These are phyloP conservation scores for Aspergillus sp. DNA, from an alignment of 2,329 filamentous ascomycete genomes.

Conservation along the genomic window DNA sequence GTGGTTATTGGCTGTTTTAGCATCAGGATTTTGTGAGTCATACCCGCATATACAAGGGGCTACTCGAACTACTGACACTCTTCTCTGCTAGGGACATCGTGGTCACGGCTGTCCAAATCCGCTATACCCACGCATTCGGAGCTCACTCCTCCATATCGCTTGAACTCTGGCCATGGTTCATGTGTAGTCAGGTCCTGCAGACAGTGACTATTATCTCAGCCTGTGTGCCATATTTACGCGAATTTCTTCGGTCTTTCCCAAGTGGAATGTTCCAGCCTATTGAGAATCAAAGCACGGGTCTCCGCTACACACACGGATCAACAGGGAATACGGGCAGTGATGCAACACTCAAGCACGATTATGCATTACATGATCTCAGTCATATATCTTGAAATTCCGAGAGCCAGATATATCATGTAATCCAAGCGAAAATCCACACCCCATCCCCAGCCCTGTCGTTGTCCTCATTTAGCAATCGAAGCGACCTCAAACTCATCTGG, in stretches of 20 bases:
- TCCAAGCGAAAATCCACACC: background rate
- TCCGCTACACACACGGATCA: background rate
- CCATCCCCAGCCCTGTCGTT: background rate
- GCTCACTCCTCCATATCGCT: background rate
- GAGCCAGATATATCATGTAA: background rate
- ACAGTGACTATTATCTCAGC: conserved; percentile 4
- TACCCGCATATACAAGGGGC: background rate
- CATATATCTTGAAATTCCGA: background rate
- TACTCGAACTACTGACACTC: background rate
- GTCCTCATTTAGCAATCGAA: background rate
- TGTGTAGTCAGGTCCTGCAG: conserved; percentile 7
- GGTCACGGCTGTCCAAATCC: background rate
- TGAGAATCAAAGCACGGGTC: background rate
- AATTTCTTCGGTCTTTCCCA: conserved; percentile 5
- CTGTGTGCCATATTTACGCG: conserved; percentile 8
- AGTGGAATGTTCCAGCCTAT: conserved; percentile 5
- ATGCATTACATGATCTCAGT: background rate
- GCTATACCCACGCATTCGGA: background rate
- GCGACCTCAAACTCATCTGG: background rate
- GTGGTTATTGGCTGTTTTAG: conserved; percentile 6
- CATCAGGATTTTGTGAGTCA: background rate
- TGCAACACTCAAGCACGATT: background rate
- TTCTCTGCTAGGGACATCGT: background rate
- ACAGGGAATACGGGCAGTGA: background rate
- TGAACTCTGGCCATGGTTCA: conserved; percentile 2